Base-by-base conservation (phyloP, 2,329 filamentous ascomycete genomes). In the Colletotrichum paranaense region DNA sequence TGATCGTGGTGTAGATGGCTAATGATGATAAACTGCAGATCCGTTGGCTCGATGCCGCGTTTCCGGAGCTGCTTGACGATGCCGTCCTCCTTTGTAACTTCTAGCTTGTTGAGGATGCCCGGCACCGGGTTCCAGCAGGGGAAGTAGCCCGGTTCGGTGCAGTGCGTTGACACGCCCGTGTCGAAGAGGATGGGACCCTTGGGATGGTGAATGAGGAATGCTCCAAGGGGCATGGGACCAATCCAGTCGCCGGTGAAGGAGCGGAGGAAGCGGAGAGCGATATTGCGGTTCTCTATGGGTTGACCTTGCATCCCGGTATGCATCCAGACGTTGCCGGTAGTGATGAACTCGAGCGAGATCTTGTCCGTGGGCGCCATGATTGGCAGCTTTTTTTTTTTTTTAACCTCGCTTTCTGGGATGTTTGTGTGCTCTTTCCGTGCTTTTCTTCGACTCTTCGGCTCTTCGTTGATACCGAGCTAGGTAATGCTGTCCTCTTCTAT, bases 1-100 rank as follows among this genome's bases (percentile, higher is more conserved):
- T 77, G 80, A 2, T 79, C 82, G 68, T 80, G 75, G 68, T 81
- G 79, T 11, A 81, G 70, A 67, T 81, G 80, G 28, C 75, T 77
- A 0, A 81, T 24, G 24, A 81, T 68, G 30, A 80, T 75, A 28
- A 77, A 77, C 68, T 80, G 77, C 6, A 80, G 68, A 22, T 77
- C 74, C n/a, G 66, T 70, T 1, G 77, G 76, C 28, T 76, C 67
- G 35, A 77, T 62, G 24, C 75, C 77, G 3, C 49, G 69, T 49
- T 52, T 66, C 26, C 56, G 24, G 9, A 78, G 75, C 63, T 77
- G 77, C 16, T 19, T 49, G 42, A 77, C 53, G 57, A 78, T 75
- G 24, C 76, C 75, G 63, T 78, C 75, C 11, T 75, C 72, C 16
- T 58, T 62, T 11, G 67, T 22, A 16, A 73, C 67, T 38, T 73